phyloP scores from a whole-genome alignment of 768 basidiomycete species.

The Leccinum imitatum region DNA sequence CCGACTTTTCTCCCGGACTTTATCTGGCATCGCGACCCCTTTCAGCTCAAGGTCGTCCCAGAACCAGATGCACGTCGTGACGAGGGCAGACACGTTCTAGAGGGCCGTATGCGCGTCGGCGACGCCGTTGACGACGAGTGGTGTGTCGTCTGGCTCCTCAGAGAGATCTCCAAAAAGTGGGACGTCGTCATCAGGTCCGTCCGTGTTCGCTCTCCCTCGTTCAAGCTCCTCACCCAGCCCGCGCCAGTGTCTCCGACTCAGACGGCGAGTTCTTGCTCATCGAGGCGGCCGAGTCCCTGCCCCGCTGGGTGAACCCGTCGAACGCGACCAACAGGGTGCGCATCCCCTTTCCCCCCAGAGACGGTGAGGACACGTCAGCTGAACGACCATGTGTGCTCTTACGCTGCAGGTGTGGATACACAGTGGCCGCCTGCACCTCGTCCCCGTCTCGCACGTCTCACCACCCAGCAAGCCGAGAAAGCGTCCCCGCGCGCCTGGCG shows the following conservation, averaged over 20 bases:
- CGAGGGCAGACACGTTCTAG: constrained; percentile 54
- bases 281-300: constrained; percentile 89
- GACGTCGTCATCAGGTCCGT: constrained; percentile 77
- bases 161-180: constrained; percentile 74
- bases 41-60: constrained; percentile 67
- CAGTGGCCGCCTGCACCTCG: constrained; percentile 77
- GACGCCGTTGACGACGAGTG: constrained; percentile 99
- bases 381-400: constrained; percentile 30
- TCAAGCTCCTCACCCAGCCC: constrained; percentile 1
- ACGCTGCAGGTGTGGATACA: constrained; percentile 87
- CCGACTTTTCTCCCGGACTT: constrained; percentile 56
- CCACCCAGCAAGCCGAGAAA: constrained; percentile 54
- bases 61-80: constrained; percentile 39
- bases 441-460: constrained; percentile 79
- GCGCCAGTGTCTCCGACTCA: constrained; percentile 62
- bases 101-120: constrained; percentile 88
- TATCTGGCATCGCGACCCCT: constrained; percentile 83
- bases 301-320: constrained; percentile 86
- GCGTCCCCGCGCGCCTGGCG: constrained; percentile 45
- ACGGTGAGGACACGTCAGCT: constrained; percentile 34
- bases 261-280: constrained; percentile 97
- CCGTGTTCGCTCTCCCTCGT: neutral
- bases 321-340: constrained; percentile 93
- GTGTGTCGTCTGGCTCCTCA: constrained; percentile 88
- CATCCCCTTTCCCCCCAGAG: constrained; percentile 26